phyloP scores from a whole-genome alignment of 2,329 filamentous ascomycete genomes.

The Talaromyces piceae region DNA sequence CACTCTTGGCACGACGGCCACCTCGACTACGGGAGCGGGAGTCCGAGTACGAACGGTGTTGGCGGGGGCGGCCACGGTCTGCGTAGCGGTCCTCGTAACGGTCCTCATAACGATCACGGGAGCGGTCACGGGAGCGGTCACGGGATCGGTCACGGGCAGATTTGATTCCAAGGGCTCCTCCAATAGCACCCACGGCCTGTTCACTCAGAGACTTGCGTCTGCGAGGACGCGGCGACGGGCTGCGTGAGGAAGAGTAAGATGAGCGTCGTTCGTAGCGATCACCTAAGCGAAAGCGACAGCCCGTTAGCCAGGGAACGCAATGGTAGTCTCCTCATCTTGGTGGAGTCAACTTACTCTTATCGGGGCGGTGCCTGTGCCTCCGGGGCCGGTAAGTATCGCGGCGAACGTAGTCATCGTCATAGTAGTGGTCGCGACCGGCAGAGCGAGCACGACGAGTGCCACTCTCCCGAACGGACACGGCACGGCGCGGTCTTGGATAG shows the following conservation, averaged over 20 bases:
- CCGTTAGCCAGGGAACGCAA: not conserved
- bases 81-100: constrained; percentile 29
- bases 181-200: constrained; percentile 48
- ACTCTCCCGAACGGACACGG: constrained; percentile 25
- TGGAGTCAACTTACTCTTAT: constrained; percentile 26
- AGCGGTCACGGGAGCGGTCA: constrained; percentile 29
- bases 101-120: constrained; percentile 32
- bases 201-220: constrained; percentile 43
- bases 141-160: constrained; percentile 34
- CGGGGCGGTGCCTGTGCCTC: constrained; percentile 41
- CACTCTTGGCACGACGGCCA: constrained; percentile 44
- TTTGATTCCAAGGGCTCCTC: constrained; percentile 44
- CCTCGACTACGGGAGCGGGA: constrained; percentile 50
- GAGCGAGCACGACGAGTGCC: constrained; percentile 31
- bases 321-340: not conserved
- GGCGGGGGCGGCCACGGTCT: constrained; percentile 40
- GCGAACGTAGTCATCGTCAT: constrained; percentile 26
- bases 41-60: constrained; percentile 41
- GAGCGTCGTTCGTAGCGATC: constrained; percentile 26
- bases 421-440: constrained; percentile 25
- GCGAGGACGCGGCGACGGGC: constrained; percentile 32
- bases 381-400: constrained; percentile 33
- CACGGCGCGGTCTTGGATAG: constrained; percentile 18
- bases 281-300: constrained; percentile 13
- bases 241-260: constrained; percentile 30